phyloP scores from a whole-genome alignment of 2,329 filamentous ascomycete species.

The Trichoderma atroviride region DNA sequence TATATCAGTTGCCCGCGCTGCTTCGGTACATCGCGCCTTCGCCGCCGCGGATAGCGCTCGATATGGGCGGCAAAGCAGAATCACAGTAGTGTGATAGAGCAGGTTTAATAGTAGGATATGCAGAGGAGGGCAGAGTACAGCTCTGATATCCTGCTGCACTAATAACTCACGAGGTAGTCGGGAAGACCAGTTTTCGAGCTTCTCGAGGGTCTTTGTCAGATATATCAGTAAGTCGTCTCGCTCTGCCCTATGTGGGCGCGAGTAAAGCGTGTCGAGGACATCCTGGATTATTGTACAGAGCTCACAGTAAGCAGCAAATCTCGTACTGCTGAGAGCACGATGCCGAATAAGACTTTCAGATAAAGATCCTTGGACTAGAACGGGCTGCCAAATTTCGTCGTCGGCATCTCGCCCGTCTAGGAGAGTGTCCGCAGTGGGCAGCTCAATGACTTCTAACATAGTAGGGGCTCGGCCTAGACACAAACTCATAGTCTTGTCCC shows the following conservation, averaged over 20 bases:
- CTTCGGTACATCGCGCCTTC: not conserved
- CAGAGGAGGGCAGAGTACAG: not conserved
- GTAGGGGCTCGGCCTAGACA: not conserved
- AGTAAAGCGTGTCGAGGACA: not conserved
- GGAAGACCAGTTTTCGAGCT: not conserved
- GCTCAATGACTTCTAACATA: not conserved
- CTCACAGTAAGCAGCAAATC: not conserved
- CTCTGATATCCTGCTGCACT: not conserved
- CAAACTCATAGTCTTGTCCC: slow-evolving; percentile 1
- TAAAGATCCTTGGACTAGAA: not conserved
- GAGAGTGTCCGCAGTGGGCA: not conserved
- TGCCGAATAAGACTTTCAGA: not conserved
- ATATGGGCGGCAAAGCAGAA: not conserved
- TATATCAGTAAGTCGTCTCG: not conserved
- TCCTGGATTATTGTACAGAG: not conserved
- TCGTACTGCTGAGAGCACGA: not conserved
- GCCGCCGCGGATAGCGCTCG: not conserved
- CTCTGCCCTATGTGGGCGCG: not conserved
- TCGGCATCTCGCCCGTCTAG: not conserved
- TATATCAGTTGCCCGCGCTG: not conserved
- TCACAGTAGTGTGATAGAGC: not conserved
- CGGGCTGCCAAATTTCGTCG: not conserved
- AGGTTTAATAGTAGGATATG: not conserved
- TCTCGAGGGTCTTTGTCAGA: not conserved
- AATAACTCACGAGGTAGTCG: not conserved